Evolutionary conservation across 1,284 basidiomycete genomes (phyloP), one percentile per base, ranked within the genome.

Genomic region (Austroboletus novae-zelandiae): DNA sequence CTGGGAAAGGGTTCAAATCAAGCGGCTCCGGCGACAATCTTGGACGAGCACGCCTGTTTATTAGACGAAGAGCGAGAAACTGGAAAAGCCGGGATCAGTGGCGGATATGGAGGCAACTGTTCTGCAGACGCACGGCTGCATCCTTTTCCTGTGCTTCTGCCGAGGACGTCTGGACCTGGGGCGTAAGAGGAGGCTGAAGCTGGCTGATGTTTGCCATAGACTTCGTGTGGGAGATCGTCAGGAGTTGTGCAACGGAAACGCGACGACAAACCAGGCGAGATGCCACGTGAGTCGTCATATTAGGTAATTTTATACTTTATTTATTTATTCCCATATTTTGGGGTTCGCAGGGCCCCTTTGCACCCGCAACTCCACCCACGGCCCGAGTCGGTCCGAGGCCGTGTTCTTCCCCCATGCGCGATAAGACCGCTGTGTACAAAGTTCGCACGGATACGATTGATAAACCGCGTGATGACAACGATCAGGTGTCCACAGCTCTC

Each of bases 1-100:
- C 67, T 1, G 74, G 70, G 43, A 76, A 59, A 3, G 71, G 53
- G 14, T 75, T 62, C 20, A 78, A 68, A 52, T 74, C 69, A 17
- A 84, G 64, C 3, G 75, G 71, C 18, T 74, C 61, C 5, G 73
- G 64, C 13, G 86, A 89, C 11, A 89, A 64, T 46, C 74, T 73
- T 40, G 85, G 71, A 53, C 86, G 81, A 34, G 77, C 71, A 49
- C 80, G 77, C 61, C 84, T 89, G 60, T 79, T 79, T 35, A 80
- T 50, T n/a, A 77, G 67, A 11, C 73, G 71, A 17, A 80, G 61
- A 1, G 72, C 69, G 13, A 79, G 66, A 53, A 78, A 80, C 78
- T 79, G 54, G 11, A 44, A 40, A 20, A 20, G 40, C 3, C 11
- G n/a, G 17, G 40, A 39, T 61, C 37, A 56, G 35, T 40, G 25